Evolutionary conservation across 306 rosid genomes (phyloP).

Genomic region (Vigna mungo): DNA sequence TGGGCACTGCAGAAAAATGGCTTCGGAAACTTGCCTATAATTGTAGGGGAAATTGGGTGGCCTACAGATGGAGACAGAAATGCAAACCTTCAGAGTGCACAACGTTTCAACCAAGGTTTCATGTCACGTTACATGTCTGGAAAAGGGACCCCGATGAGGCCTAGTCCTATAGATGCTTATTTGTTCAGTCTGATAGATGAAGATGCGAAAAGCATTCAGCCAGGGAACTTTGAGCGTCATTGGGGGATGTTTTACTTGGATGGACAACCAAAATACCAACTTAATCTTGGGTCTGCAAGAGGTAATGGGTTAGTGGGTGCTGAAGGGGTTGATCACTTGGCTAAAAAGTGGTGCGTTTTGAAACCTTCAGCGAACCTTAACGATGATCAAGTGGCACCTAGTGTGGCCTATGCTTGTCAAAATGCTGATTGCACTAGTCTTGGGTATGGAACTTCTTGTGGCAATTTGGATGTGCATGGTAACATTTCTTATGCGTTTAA

Average conservation of each 20-base stretch:
- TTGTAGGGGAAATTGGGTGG: slow-evolving; percentile 94
- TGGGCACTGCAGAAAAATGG: slow-evolving; percentile 87
- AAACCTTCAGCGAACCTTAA: slow-evolving; percentile 73
- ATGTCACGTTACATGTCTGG: slow-evolving; percentile 63
- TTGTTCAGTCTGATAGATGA: slow-evolving; percentile 87
- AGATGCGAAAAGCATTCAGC: slow-evolving; percentile 82
- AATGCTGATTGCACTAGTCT: slow-evolving; percentile 91
- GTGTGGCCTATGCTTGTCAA: slow-evolving; percentile 81
- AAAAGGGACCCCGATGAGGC: slow-evolving; percentile 87
- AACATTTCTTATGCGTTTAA: slow-evolving; percentile 90
- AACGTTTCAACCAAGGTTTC: slow-evolving; percentile 87
- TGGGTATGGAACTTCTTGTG: slow-evolving; percentile 86
- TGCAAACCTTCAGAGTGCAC: slow-evolving; percentile 73
- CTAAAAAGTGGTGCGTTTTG: slow-evolving; percentile 78
- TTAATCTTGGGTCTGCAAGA: slow-evolving; percentile 57
- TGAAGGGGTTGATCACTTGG: slow-evolving; percentile 57
- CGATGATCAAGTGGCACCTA: slow-evolving; percentile 65
- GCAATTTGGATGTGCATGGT: slow-evolving; percentile 61
- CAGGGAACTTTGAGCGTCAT: slow-evolving; percentile 91
- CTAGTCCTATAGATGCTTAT: slow-evolving; percentile 80
- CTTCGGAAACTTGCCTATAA: slow-evolving; percentile 75
- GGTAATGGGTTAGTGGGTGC: slow-evolving; percentile 68
- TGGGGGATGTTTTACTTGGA: slow-evolving; percentile 90
- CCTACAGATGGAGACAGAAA: slow-evolving; percentile 89
- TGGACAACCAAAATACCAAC: slow-evolving; percentile 81